Percentiles rank a stretch among this genome's conserved stretches.
Evolutionary conservation across 345 rosid species (phyloP).

Genomic region (Cardamine chenopodiifolia): DNA sequence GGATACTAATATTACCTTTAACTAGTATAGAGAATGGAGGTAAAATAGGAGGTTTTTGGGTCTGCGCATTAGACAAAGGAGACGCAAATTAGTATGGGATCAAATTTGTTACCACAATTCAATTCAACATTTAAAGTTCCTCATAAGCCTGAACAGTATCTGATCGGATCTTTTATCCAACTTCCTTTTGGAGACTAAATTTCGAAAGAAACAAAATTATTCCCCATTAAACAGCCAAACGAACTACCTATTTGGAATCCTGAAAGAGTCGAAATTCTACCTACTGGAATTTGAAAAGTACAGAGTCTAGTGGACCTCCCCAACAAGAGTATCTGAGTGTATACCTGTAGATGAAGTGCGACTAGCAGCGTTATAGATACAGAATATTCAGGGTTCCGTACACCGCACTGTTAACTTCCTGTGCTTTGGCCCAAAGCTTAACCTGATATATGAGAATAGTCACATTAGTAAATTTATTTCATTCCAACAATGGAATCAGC

Average conservation of each 20-base stretch:
- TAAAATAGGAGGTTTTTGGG: constrained; percentile 60
- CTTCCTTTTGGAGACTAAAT: neutral
- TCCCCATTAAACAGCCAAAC: too few relatives aligned
- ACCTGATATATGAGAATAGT: constrained; percentile 40
- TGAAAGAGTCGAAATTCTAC: neutral
- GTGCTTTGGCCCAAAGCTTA: constrained; percentile 61
- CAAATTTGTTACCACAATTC: too few relatives aligned
- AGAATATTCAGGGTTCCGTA: constrained; percentile 54
- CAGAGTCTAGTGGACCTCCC: too few relatives aligned
- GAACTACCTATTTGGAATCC: too few relatives aligned
- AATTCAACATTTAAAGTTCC: neutral
- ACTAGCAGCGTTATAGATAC: constrained; percentile 55
- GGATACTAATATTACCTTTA: constrained; percentile 44
- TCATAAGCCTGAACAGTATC: too few relatives aligned
- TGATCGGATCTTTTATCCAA: too few relatives aligned
- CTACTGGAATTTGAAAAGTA: too few relatives aligned
- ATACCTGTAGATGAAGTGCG: constrained; percentile 62
- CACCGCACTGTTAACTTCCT: constrained; percentile 51
- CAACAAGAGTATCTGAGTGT: constrained; percentile 10
- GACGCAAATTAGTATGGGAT: constrained; percentile 7
- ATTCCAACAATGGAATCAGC: too few relatives aligned
- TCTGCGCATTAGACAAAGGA: constrained; percentile 45
- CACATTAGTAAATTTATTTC: neutral
- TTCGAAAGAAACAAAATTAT: neutral
- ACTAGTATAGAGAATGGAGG: constrained; percentile 60